phyloP scores from a whole-genome alignment of 257 asterid genomes.

The Forsythia suspensa region DNA sequence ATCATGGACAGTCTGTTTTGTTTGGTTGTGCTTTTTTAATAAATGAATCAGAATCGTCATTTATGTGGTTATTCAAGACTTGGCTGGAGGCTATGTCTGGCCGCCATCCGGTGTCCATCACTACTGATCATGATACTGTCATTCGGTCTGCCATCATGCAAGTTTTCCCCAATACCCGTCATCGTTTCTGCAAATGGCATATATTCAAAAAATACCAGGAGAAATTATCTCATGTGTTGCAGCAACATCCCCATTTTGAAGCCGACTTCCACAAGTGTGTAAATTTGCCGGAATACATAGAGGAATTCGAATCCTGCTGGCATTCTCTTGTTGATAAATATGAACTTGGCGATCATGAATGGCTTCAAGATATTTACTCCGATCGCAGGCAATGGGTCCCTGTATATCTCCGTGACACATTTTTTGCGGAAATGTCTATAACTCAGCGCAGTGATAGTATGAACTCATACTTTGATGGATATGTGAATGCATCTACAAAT shows the following conservation, averaged over 20 bases:
- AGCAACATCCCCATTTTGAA: slow-evolving; percentile 74
- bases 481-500: slow-evolving; percentile 91
- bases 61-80: slow-evolving; percentile 80
- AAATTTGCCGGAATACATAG: slow-evolving; percentile 68
- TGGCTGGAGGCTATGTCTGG: slow-evolving; percentile 93
- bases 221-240: slow-evolving; percentile 75
- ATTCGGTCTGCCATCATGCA: slow-evolving; percentile 77
- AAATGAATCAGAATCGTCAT: slow-evolving; percentile 90
- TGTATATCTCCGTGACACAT: slow-evolving; percentile 75
- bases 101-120: slow-evolving; percentile 71
- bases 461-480: slow-evolving; percentile 97
- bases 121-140: slow-evolving; percentile 81
- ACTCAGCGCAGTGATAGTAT: slow-evolving; percentile 85
- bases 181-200: slow-evolving; percentile 98
- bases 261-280: slow-evolving; percentile 85
- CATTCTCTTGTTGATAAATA: slow-evolving; percentile 69
- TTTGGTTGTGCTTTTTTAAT: slow-evolving; percentile 93
- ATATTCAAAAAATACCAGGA: slow-evolving; percentile 95
- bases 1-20: slow-evolving; percentile 93
- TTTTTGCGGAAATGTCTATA: slow-evolving; percentile 92
- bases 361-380: slow-evolving; percentile 66
- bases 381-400: slow-evolving; percentile 97
- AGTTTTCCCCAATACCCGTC: slow-evolving; percentile 80
- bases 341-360: slow-evolving; percentile 71
- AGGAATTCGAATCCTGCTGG: slow-evolving; percentile 93